A percentile compares a stretch with the other conserved stretches of the same genome.
These are phyloP conservation scores for Cryptococcus maquisensis DNA, from an alignment of 1,284 basidiomycete species.

Conservation along the genomic window DNA sequence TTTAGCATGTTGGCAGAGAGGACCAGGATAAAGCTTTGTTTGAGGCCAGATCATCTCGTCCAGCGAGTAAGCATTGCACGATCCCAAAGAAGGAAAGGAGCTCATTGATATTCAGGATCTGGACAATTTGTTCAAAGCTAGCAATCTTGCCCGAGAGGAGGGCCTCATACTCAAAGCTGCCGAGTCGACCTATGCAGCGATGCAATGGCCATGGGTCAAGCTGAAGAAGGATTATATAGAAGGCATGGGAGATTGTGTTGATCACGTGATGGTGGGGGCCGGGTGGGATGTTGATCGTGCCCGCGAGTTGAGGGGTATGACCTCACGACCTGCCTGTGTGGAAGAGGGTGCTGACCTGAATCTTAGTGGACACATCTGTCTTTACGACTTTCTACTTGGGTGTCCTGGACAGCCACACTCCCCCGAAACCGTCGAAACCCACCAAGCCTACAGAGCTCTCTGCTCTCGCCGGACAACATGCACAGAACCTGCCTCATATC, in stretches of 20 bases:
- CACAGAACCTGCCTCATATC: slow-evolving; percentile 55
- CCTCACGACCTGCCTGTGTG: not conserved
- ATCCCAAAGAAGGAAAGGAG: too few species aligned
- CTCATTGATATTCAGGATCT: slow-evolving; percentile 35
- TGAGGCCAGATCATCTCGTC: too few species aligned
- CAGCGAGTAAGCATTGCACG: too few species aligned
- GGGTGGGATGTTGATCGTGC: slow-evolving; percentile 73
- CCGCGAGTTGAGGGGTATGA: slow-evolving; percentile 64
- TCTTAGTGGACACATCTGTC: slow-evolving; percentile 62
- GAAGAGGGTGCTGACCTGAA: not conserved
- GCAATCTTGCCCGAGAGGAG: slow-evolving; percentile 54
- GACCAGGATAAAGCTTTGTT: not conserved
- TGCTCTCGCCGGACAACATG: slow-evolving; percentile 13
- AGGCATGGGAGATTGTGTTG: slow-evolving; percentile 73
- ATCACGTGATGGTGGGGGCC: slow-evolving; percentile 70
- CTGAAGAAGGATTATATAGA: slow-evolving; percentile 76
- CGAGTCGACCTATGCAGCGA: slow-evolving; percentile 62
- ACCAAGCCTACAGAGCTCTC: too few species aligned
- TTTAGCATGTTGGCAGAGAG: slow-evolving; percentile 61
- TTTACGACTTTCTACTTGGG: slow-evolving; percentile 76
- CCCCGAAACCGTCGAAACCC: too few species aligned
- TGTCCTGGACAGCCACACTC: slow-evolving; percentile 33
- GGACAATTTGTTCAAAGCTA: slow-evolving; percentile 54
- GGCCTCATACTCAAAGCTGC: slow-evolving; percentile 73
- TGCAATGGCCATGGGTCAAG: slow-evolving; percentile 68